These are phyloP conservation scores for Aureobasidium sp. DNA, from an alignment of 2,329 filamentous ascomycete species.

Conservation along the genomic window DNA sequence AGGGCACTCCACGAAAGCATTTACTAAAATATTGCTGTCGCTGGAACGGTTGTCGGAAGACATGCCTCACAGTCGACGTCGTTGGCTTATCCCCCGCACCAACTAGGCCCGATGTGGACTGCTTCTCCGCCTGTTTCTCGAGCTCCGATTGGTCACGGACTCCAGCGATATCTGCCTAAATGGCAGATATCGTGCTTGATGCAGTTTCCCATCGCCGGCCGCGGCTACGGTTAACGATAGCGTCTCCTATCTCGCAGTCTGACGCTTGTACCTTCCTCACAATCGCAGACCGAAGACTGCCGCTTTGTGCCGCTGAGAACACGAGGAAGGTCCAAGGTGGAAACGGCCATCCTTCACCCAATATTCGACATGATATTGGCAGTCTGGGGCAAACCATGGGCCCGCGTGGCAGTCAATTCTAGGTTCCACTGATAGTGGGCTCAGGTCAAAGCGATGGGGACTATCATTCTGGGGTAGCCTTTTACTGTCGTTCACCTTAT, in stretches of 20 bases:
- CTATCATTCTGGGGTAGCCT: slow-evolving; percentile 5
- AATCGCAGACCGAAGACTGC: not conserved
- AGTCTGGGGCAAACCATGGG: slow-evolving; percentile 3
- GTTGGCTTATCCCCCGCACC: slow-evolving; percentile 2
- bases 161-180: not conserved
- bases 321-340: slow-evolving; percentile 12
- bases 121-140: not conserved
- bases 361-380: not conserved
- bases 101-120: not conserved
- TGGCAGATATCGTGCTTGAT: not conserved
- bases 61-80: not conserved
- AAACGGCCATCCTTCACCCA: not conserved
- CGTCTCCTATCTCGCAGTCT: slow-evolving; percentile 1
- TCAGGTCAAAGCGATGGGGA: slow-evolving; percentile 9
- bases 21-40: not conserved
- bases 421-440: not conserved
- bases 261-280: slow-evolving; percentile 13
- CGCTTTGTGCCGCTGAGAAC: not conserved
- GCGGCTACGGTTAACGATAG: not conserved
- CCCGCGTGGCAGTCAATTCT: not conserved
- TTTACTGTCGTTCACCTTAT: not conserved
- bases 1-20: not conserved
- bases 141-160: not conserved
- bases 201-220: not conserved
- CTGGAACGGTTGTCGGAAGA: not conserved